Evolutionary conservation across 805 yeast species (phyloP), one percentile per base, ranked within the genome.

Genomic region (Kluyveromyces dobzhanskii): DNA sequence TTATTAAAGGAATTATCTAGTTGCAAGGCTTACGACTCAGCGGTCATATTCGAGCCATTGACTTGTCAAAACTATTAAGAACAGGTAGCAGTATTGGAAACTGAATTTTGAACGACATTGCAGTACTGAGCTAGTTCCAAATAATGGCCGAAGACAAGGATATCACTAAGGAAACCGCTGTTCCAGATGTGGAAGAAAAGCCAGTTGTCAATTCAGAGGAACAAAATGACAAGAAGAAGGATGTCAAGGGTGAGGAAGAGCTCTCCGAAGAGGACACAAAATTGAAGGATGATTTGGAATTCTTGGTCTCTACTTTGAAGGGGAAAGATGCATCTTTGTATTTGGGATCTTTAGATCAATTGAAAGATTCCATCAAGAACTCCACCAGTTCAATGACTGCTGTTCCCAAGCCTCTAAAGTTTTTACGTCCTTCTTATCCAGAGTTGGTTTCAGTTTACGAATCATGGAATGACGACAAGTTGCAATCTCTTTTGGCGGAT

Each of bases 371-470:
- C 51, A 88, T 92, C 53, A 77, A 85, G 48, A 94, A 92, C 40
- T 84, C 97, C 10, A 92, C 99, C 3, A 85, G 96, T 28, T 88
- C 97, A 7, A 92, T 92, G 97, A 92, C 98, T 2, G 99, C 99
- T 3, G 98, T 92, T 37, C 99, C 99, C 28, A 92, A 92, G 63
- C 99, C 99, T 4, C 75, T 92, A 65, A 94, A 92, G 67, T 92
- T 92, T 59, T 71, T 92, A 47, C 78, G 95, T 54, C 95, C 97
- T 6, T 85, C 78, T 54, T 92, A 80, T 57, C 78, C 80, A 16
- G 53, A 70, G n/a, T 69, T 92, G 53, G 75, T 76, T 25, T 71
- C 67, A 39, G 64, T 84, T 29, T 83, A 80, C 59, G 78, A 74
- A 27, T 66, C 69, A 26, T 86, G 96, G 95, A 62, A 69, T 10